These are phyloP conservation scores for Phytophthora vignae DNA, from an alignment of 352 stramenopile genomes.

Conservation along the genomic window DNA sequence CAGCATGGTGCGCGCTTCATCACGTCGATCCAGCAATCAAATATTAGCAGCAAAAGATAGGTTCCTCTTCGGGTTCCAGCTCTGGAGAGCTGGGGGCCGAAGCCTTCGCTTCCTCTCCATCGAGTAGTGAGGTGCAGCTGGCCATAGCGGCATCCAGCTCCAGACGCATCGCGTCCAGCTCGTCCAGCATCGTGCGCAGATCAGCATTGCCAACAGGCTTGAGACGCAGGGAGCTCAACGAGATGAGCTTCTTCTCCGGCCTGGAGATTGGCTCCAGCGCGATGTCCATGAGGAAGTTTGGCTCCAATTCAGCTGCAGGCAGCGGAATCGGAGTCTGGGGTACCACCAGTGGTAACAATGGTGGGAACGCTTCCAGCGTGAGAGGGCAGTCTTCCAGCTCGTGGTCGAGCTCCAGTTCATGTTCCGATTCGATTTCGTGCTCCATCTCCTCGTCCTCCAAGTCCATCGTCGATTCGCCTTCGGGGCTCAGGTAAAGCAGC, in stretches of 20 bases:
- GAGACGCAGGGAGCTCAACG: constrained; percentile 19
- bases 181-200: constrained; percentile 48
- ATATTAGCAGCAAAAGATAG: constrained; percentile 46
- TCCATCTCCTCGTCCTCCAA: constrained; percentile 26
- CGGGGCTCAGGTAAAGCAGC: constrained; percentile 36
- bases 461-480: constrained; percentile 22
- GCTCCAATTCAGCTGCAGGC: constrained; percentile 25
- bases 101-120: constrained; percentile 27
- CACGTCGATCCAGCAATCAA: constrained; percentile 26
- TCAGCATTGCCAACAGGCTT: constrained; percentile 41
- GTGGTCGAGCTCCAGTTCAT: constrained; percentile 22
- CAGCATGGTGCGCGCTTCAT: constrained; percentile 14
- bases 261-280: constrained; percentile 41
- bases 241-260: constrained; percentile 34
- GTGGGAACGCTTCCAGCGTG: constrained; percentile 28
- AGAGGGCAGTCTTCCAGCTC: constrained; percentile 25
- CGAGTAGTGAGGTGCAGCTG: constrained; percentile 36
- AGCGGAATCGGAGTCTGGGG: constrained; percentile 16
- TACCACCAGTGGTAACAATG: constrained; percentile 22
- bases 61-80: constrained; percentile 39
- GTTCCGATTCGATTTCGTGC: constrained; percentile 16
- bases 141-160: constrained; percentile 47
- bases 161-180: constrained; percentile 47
- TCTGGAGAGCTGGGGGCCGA: constrained; percentile 7
- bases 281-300: constrained; percentile 55